Evolutionary conservation across 2,329 filamentous ascomycete genomes (phyloP), one percentile per base, ranked within the genome.

Genomic region (Hypoxylon sp.): DNA sequence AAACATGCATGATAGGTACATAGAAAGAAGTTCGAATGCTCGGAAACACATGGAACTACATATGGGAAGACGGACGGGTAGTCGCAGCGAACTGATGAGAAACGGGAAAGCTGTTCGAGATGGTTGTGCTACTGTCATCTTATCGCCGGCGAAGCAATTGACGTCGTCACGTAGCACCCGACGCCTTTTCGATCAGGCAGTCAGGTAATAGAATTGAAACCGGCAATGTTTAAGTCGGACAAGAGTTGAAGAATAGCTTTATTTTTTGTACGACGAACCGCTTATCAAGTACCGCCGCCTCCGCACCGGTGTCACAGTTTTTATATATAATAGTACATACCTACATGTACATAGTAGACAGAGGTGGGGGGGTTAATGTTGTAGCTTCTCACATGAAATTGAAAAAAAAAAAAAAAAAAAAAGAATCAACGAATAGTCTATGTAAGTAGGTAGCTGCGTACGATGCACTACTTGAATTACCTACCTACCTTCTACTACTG

Each of bases 151-250:
- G 43, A 27, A 41, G 23, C 13, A 37, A 44, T 17, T 25, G 31
- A 11, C 27, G 32, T 19, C 32, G 38, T 54, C 51, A 30, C 42
- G 55, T 55, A 55, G 43, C 20, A 55, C 46, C 51, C 46, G 51
- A 20, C 35, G 25, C 25, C 21, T 6, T 25, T 5, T 9, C 5
- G 21, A 32, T 27, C 21, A 20, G 26, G 11, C n/a, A n/a, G n/a
- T 23, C 43, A 21, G 6, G 20, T 21, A 19, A n/a, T n/a, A n/a
- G n/a, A 17, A 32, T 31, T 42, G 30, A 46, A 26, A 15, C 32
- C 9, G 19, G 4, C n/a, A 17, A 54, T 43, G 19, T 25, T n/a
- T 17, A 37, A 20, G 21, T 43, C 31, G 41, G 23, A 45, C 41
- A 51, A 30, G 15, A 20, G 17, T 15, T 20, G n/a, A 7, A 35